Percentiles rank a stretch among this genome's conserved stretches.
Conservation (phyloP, 495 filamentous ascomycete genomes). For the Penicillium ochrochloron region DNA sequence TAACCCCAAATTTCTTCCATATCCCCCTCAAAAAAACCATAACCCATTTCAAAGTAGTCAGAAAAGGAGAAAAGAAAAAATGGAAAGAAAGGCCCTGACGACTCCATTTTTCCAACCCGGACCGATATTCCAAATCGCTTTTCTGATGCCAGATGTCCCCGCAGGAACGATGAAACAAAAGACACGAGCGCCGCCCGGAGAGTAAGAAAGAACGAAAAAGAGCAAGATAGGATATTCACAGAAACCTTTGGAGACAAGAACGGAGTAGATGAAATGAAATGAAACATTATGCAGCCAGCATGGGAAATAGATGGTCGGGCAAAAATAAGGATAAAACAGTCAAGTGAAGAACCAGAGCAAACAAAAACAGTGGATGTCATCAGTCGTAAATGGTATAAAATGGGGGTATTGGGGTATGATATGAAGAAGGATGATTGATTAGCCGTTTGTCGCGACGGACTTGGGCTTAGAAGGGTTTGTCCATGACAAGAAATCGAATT, state of each 20-base stretch:
- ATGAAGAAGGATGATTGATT: conserved; percentile 19
- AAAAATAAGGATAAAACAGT: conserved; percentile 13
- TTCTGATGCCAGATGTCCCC: conserved; percentile 25
- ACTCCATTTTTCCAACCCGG: conserved; percentile 27
- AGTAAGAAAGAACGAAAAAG: conserved; percentile 13
- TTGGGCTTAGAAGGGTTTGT: conserved; percentile 55
- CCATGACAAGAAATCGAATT: conserved; percentile 63
- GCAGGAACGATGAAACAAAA: conserved; percentile 23
- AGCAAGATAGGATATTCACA: conserved; percentile 35
- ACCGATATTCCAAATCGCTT: conserved; percentile 29
- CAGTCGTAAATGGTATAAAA: conserved; percentile 25
- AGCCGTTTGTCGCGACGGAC: conserved; percentile 51
- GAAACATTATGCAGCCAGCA: conserved; percentile 29
- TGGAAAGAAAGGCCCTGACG: conserved; percentile 10
- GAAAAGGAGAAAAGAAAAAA: conserved; percentile 13
- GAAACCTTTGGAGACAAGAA: conserved; percentile 19
- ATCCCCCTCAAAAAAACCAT: neutral
- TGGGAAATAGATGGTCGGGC: conserved; percentile 18
- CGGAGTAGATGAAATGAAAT: conserved; percentile 1
- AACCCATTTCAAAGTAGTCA: neutral
- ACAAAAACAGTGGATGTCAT: conserved; percentile 27
- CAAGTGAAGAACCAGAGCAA: conserved; percentile 9
- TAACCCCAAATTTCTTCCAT: conserved; percentile 8
- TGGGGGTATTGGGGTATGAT: conserved; percentile 14
- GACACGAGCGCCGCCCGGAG: conserved; percentile 30